Conservation (phyloP, 2,329 filamentous ascomycete species). For the Reticulascus tulasneorum region DNA sequence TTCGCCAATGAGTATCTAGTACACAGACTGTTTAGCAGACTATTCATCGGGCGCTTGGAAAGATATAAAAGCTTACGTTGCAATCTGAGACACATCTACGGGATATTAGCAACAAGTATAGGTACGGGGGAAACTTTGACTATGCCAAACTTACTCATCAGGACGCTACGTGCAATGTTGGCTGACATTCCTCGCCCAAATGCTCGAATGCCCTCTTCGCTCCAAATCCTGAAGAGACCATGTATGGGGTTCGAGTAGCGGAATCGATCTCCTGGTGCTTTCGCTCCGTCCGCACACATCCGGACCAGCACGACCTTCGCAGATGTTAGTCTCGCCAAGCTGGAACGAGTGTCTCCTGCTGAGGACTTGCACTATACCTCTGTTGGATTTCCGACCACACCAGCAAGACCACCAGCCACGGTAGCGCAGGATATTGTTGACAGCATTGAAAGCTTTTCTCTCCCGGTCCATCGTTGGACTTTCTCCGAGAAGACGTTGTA, state of each 20-base stretch:
- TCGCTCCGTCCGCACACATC: conserved; percentile 43
- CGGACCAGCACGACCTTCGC: conserved; percentile 34
- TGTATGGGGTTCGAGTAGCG: conserved; percentile 32
- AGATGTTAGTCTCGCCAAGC: background rate
- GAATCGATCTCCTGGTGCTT: conserved; percentile 29
- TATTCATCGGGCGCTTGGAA: background rate
- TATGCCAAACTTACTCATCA: conserved; percentile 34
- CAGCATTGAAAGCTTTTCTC: conserved; percentile 24
- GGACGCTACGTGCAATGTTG: conserved; percentile 36
- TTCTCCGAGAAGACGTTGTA: conserved; percentile 31
- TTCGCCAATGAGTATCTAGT: conserved; percentile 33
- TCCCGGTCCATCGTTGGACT: conserved; percentile 20
- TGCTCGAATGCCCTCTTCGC: conserved; percentile 33
- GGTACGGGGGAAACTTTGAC: background rate
- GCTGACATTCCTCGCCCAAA: conserved; percentile 34
- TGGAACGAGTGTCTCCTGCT: background rate
- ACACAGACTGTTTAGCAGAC: too few relatives aligned
- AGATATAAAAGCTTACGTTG: conserved; percentile 27
- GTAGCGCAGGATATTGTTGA: conserved; percentile 35
- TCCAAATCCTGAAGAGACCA: conserved; percentile 26
- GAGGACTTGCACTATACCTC: too few relatives aligned
- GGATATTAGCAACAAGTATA: conserved; percentile 11
- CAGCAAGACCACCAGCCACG: conserved; percentile 35
- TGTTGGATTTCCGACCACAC: conserved; percentile 41
- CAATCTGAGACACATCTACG: conserved; percentile 39